A percentile compares a stretch with the other conserved stretches of the same genome.
phyloP scores from a whole-genome alignment of 2,329 filamentous ascomycete genomes.

The Penicillium glabrum region DNA sequence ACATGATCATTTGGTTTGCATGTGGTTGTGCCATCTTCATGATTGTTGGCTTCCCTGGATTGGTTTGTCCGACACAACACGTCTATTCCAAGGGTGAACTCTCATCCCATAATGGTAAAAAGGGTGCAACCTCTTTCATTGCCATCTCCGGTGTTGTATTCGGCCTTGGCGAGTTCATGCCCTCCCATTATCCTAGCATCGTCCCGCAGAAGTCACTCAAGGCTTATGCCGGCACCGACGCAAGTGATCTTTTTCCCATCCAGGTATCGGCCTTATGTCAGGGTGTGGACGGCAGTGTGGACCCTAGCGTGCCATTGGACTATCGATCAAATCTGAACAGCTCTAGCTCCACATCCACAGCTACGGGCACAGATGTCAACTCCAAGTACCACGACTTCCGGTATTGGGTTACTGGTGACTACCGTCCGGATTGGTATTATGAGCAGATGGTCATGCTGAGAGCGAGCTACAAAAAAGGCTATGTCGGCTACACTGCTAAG shows the following conservation, averaged over 20 bases:
- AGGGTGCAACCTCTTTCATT: conserved; percentile 64
- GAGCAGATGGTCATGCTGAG: conserved; percentile 82
- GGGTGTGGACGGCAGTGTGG: conserved; percentile 65
- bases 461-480: conserved; percentile 79
- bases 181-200: conserved; percentile 74
- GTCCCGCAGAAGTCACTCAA: conserved; percentile 63
- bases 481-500: conserved; percentile 75
- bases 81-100: conserved; percentile 82
- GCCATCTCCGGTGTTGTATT: conserved; percentile 89
- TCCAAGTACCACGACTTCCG: conserved; percentile 90
- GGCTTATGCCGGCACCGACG: conserved; percentile 83
- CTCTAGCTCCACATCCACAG: conserved; percentile 65
- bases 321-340: conserved; percentile 73
- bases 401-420: conserved; percentile 70
- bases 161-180: conserved; percentile 71
- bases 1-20: conserved; percentile 90
- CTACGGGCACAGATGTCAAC: conserved; percentile 65
- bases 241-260: conserved; percentile 86
- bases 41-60: conserved; percentile 78
- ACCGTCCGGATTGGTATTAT: conserved; percentile 85
- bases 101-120: conserved; percentile 69
- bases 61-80: conserved; percentile 90
- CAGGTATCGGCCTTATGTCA: conserved; percentile 91
- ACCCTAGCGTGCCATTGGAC: conserved; percentile 76
- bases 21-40: conserved; percentile 81